phyloP scores from a whole-genome alignment of 2,329 filamentous ascomycete genomes.

The Colletotrichum melonis region DNA sequence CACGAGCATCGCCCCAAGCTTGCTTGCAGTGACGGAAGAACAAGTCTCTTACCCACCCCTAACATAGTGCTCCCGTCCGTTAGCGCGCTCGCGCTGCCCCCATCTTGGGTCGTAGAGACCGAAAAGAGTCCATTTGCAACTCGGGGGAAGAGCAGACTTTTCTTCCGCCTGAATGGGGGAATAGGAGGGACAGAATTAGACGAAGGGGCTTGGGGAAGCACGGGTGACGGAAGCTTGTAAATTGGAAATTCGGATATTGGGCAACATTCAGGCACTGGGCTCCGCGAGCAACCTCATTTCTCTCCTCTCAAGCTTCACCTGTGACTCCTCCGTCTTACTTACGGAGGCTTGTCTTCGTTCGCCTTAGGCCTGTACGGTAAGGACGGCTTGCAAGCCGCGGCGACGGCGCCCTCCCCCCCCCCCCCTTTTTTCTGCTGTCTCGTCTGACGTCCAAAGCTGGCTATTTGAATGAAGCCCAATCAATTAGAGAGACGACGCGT shows the following conservation, averaged over 20 bases:
- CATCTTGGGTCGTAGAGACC: not conserved
- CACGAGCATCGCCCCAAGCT: not conserved
- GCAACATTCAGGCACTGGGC: not conserved
- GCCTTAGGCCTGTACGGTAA: not conserved
- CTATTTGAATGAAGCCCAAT: not conserved
- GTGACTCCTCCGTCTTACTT: not conserved
- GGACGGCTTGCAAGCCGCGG: not conserved
- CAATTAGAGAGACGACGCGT: not conserved
- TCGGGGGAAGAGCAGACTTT: not conserved
- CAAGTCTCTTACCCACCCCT: not conserved
- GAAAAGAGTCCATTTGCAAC: not conserved
- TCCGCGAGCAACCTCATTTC: not conserved
- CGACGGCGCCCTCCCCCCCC: not conserved
- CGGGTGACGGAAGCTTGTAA: not conserved
- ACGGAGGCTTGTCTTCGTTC: not conserved
- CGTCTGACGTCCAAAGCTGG: not conserved
- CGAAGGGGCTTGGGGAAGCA: not conserved
- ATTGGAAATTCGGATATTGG: not conserved
- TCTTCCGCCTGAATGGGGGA: not conserved
- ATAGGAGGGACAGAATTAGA: not conserved
- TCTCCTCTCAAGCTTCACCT: not conserved
- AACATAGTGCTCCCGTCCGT: conserved; percentile 15
- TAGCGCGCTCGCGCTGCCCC: not conserved
- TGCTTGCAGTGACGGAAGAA: not conserved
- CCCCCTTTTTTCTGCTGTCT: not conserved